Evolutionary conservation across 306 rosid species (phyloP).

Genomic region (Argentina anserina): DNA sequence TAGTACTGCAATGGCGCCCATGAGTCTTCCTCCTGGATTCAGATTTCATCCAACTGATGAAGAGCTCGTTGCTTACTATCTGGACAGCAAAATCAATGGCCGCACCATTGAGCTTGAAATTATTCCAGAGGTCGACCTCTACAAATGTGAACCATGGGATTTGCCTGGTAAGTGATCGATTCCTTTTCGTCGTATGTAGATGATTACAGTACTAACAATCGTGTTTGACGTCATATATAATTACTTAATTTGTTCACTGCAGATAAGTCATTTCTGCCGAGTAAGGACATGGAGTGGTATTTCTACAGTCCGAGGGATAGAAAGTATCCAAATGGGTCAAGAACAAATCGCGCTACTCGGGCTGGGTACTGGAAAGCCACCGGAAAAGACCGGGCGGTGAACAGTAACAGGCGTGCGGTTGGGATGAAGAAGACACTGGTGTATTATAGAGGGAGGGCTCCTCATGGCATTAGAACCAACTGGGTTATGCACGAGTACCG

Average conservation of each 20-base stretch:
- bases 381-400: constrained; percentile 77
- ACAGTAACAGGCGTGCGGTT: constrained; percentile 52
- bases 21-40: constrained; percentile 97
- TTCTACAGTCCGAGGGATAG: constrained; percentile 88
- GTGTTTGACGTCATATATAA: neutral
- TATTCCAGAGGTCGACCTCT: constrained; percentile 91
- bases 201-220: neutral
- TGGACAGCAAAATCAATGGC: constrained; percentile 81
- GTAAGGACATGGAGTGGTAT: constrained; percentile 98
- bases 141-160: constrained; percentile 98
- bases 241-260: neutral
- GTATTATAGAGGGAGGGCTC: constrained; percentile 87
- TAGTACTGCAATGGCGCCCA: constrained; percentile 62
- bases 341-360: constrained; percentile 83
- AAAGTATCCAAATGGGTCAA: constrained; percentile 98
- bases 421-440: constrained; percentile 98
- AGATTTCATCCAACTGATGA: constrained; percentile 97
- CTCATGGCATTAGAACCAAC: constrained; percentile 84
- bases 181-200: neutral
- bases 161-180: constrained; percentile 60
- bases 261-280: constrained; percentile 82
- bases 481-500: constrained; percentile 99
- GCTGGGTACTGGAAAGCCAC: constrained; percentile 98
- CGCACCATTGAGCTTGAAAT: constrained; percentile 88
- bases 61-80: constrained; percentile 91